Base-by-base conservation (phyloP, 768 basidiomycete genomes). In the Boletus bicolor region DNA sequence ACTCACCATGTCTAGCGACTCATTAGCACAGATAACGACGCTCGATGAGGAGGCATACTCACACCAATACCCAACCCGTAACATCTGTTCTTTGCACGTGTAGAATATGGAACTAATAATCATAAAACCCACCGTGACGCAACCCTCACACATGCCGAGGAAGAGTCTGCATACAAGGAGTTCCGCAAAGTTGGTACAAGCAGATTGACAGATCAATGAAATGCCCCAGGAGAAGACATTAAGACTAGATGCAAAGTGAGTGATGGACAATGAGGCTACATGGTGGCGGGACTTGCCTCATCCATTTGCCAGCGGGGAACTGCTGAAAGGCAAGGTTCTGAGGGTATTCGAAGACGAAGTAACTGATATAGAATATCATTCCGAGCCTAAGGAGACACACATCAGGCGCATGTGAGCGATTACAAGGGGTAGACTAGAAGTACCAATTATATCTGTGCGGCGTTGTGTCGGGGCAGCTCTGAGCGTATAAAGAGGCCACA, bases 81-180 rank as follows among this genome's bases (percentile, higher is more conserved):
- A 58, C 0, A 85, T 89, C 62, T 87, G 85, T 60, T 90, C 88
- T 7, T 68, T 81, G 49, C 84, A 78, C 0, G 86, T 89, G 62
- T 89, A 89, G 62, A 89, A 90, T 87, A 89, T 89, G 28, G 84
- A 82, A 38, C 76, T 87, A 53, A 89, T 83, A 48, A 90, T 86
- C 78, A 90, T 70, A 68, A 91, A 88, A 0, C 87, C 89, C 1
- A 89, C 84, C 0, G 87, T 89, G 60, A 87, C 82, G 5, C 74
- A 76, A 4, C 79, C 87, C 68, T 91, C 89, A 64, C 87, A 90
- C 72, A 83, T 79, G 34, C 89, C 88, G 5, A 91, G 70, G 19
- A 91, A 73, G 14, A 89, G 59, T 15, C 88, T 79, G 24, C 83
- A 82, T 12, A 77, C 77, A 53, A 90, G 81, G 1, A 90, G 75